Conservation (phyloP, 2,329 filamentous ascomycete genomes). For the Aureobasidium vineae region DNA sequence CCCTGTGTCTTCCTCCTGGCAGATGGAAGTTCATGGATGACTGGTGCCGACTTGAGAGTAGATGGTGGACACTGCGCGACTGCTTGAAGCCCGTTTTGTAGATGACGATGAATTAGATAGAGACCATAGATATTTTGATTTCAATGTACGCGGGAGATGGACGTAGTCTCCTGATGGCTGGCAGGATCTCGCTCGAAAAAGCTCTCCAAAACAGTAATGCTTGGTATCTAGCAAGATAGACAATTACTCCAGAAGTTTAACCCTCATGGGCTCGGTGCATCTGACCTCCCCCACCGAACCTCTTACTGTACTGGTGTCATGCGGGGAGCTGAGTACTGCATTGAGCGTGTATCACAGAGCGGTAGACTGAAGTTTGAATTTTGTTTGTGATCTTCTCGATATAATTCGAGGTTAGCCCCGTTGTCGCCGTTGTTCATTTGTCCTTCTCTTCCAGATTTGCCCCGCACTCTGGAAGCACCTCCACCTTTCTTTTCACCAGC, state of each 20-base stretch:
- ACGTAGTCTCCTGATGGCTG: background rate
- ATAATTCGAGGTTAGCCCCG: background rate
- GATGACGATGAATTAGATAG: background rate
- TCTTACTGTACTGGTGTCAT: background rate
- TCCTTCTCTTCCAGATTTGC: background rate
- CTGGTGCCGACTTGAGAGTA: constrained; percentile 65
- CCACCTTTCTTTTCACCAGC: background rate
- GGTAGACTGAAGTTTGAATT: background rate
- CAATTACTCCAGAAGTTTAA: background rate
- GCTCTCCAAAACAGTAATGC: background rate
- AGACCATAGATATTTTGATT: background rate
- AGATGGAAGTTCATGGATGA: constrained; percentile 69
- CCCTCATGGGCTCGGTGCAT: background rate
- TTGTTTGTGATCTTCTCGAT: background rate
- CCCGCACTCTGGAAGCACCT: background rate
- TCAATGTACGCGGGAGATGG: background rate
- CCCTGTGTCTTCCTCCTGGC: constrained; percentile 67
- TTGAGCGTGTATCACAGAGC: background rate
- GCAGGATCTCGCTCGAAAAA: no score
- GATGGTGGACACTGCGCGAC: constrained; percentile 65
- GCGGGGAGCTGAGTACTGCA: background rate
- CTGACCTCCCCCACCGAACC: background rate
- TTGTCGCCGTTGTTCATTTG: background rate
- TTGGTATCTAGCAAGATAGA: background rate
- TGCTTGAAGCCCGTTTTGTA: constrained; percentile 28